Evolutionary conservation across 306 rosid genomes (phyloP).

Genomic region (Quercus bicolor): DNA sequence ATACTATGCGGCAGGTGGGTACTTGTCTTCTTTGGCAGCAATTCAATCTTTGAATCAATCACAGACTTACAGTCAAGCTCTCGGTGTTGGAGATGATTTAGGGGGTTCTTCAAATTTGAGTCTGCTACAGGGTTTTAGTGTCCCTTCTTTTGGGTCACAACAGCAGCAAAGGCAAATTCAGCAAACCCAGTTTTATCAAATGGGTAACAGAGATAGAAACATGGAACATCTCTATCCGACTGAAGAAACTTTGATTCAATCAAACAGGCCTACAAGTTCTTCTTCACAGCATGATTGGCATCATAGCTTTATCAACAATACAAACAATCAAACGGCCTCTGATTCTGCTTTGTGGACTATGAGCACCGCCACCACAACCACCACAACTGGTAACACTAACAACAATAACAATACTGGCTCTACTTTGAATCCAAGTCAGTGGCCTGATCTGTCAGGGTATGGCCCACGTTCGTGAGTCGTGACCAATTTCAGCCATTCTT

Average conservation of each 20-base stretch:
- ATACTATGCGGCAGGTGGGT: slow-evolving; percentile 30
- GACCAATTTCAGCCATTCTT: slow-evolving; percentile 1
- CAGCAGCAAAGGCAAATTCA: slow-evolving; percentile 23
- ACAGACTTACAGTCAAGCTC: slow-evolving; percentile 15
- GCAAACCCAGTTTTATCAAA: slow-evolving; percentile 18
- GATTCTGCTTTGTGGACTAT: slow-evolving; percentile 43
- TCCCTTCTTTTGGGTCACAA: slow-evolving; percentile 18
- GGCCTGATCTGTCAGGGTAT: slow-evolving; percentile 40
- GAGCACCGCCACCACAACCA: slow-evolving; percentile 22
- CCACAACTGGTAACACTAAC: background rate
- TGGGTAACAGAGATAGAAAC: slow-evolving; percentile 18
- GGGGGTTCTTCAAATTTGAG: slow-evolving; percentile 35
- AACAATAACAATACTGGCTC: slow-evolving; percentile 14
- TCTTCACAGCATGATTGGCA: slow-evolving; percentile 31
- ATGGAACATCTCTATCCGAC: slow-evolving; percentile 3
- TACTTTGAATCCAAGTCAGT: slow-evolving; percentile 28
- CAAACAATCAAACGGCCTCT: background rate
- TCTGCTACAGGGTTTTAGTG: slow-evolving; percentile 40
- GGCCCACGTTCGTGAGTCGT: slow-evolving; percentile 39
- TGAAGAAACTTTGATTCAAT: slow-evolving; percentile 20
- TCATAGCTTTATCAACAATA: slow-evolving; percentile 27
- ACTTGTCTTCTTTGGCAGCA: slow-evolving; percentile 36
- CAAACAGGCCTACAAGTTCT: slow-evolving; percentile 8
- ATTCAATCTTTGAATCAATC: slow-evolving; percentile 30
- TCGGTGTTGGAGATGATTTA: background rate